These are phyloP conservation scores for Solanum appendiculatum DNA, from an alignment of 257 asterid species.

Conservation along the genomic window DNA sequence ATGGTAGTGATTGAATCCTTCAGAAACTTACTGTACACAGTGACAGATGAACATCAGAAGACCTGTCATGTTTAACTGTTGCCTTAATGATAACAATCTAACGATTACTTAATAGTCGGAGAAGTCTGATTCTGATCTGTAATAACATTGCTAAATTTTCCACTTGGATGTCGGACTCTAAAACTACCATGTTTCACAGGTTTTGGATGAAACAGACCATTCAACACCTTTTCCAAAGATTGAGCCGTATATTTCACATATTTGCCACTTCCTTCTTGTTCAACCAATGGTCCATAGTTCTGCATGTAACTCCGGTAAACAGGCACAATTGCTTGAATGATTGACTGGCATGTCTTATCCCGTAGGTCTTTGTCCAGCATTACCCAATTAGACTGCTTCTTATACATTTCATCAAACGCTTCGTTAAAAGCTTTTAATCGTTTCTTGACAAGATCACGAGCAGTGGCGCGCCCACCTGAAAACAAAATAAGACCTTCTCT, in stretches of 20 bases:
- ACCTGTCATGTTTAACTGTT: background rate
- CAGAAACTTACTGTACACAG: background rate
- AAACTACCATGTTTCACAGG: slow-evolving; percentile 55
- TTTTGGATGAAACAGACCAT: slow-evolving; percentile 56
- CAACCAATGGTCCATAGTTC: slow-evolving; percentile 85
- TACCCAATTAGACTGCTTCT: slow-evolving; percentile 52
- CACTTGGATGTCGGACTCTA: slow-evolving; percentile 54
- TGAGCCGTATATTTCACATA: slow-evolving; percentile 62
- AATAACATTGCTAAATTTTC: slow-evolving; percentile 38
- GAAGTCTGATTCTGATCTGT: slow-evolving; percentile 43
- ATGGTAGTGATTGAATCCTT: background rate
- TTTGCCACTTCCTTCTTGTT: slow-evolving; percentile 63
- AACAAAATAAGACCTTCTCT: slow-evolving; percentile 81
- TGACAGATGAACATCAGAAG: background rate
- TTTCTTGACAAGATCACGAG: slow-evolving; percentile 82
- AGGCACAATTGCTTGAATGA: slow-evolving; percentile 73
- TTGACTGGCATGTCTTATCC: slow-evolving; percentile 48
- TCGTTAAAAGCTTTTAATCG: slow-evolving; percentile 64
- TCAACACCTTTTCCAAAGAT: slow-evolving; percentile 61
- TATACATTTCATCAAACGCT: slow-evolving; percentile 64
- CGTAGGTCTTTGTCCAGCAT: slow-evolving; percentile 58
- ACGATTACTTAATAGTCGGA: background rate
- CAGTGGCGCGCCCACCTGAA: slow-evolving; percentile 83
- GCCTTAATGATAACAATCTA: no score
- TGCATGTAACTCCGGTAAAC: slow-evolving; percentile 92